Conservation (phyloP, 2,329 filamentous ascomycete genomes). For the Biscogniauxia mediterranea region DNA sequence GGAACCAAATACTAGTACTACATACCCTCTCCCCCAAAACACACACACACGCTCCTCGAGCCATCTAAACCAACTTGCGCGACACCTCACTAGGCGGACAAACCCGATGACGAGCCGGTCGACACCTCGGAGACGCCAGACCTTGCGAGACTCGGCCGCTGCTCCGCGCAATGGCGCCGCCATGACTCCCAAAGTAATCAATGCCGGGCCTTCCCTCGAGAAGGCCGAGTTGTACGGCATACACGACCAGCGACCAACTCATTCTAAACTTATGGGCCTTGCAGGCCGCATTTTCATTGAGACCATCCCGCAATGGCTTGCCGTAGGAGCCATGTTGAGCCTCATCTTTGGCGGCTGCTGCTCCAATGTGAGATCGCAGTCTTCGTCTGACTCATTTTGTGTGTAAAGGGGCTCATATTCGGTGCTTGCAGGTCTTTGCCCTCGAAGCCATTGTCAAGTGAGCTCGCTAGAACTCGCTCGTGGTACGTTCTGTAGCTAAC, state of each 20-base stretch:
- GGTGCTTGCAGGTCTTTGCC: conserved; percentile 74
- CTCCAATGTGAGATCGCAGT: conserved; percentile 67
- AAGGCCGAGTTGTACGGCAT: conserved; percentile 56
- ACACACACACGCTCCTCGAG: neutral
- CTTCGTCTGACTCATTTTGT: neutral
- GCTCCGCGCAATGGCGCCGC: conserved; percentile 37
- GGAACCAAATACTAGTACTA: neutral
- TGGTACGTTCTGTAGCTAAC: conserved; percentile 19
- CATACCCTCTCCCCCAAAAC: neutral
- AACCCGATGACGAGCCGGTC: conserved; percentile 42
- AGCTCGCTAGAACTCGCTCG: conserved; percentile 36
- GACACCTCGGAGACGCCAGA: conserved; percentile 43
- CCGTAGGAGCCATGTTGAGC: conserved; percentile 66
- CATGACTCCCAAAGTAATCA: conserved; percentile 50
- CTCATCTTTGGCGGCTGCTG: conserved; percentile 96
- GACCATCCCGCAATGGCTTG: conserved; percentile 62
- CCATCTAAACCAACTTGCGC: neutral
- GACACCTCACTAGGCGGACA: neutral
- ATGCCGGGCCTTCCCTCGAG: conserved; percentile 52
- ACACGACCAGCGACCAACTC: conserved; percentile 49
- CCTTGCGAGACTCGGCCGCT: conserved; percentile 44
- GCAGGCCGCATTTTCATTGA: conserved; percentile 54
- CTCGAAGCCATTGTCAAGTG: conserved; percentile 93
- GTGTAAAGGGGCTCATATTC: conserved; percentile 18
- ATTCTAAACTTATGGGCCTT: conserved; percentile 49